phyloP scores from a whole-genome alignment of 768 basidiomycete species.

The Chlorophyllum brunneum region DNA sequence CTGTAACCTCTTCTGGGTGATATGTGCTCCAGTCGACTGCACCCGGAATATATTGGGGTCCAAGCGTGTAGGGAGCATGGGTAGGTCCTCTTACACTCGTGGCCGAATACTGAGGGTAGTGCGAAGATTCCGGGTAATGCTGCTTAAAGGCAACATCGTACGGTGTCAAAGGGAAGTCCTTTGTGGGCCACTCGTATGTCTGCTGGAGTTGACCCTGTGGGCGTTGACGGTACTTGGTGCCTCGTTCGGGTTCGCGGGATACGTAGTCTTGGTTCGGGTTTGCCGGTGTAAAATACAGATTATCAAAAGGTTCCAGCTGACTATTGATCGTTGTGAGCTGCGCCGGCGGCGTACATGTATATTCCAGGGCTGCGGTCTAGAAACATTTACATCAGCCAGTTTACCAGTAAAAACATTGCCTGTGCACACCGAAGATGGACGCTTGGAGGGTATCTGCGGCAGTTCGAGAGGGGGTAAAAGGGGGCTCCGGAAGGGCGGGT shows the following conservation, averaged over 20 bases:
- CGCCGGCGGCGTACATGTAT: background rate
- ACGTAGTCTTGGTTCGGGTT: background rate
- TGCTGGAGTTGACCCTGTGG: background rate
- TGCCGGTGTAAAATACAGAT: background rate
- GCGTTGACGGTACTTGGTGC: background rate
- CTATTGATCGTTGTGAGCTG: background rate
- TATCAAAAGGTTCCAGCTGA: background rate
- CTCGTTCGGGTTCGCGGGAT: background rate
- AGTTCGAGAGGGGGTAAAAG: constrained; percentile 22
- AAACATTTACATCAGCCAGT: background rate
- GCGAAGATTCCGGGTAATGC: background rate
- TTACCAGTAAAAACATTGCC: background rate
- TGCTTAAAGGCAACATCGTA: background rate
- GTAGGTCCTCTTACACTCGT: background rate
- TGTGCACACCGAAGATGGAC: constrained; percentile 1
- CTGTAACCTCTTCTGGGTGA: background rate
- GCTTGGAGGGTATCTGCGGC: constrained; percentile 3
- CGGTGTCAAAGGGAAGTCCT: background rate
- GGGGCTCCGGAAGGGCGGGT: constrained; percentile 27
- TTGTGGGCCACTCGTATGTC: constrained; percentile 1
- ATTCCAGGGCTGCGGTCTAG: background rate
- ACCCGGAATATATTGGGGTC: background rate
- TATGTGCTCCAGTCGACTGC: constrained; percentile 1
- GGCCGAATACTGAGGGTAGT: background rate
- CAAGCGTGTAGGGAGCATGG: background rate